phyloP scores from a whole-genome alignment of 2,329 filamentous ascomycete genomes.

The Incumbomyces lentus region DNA sequence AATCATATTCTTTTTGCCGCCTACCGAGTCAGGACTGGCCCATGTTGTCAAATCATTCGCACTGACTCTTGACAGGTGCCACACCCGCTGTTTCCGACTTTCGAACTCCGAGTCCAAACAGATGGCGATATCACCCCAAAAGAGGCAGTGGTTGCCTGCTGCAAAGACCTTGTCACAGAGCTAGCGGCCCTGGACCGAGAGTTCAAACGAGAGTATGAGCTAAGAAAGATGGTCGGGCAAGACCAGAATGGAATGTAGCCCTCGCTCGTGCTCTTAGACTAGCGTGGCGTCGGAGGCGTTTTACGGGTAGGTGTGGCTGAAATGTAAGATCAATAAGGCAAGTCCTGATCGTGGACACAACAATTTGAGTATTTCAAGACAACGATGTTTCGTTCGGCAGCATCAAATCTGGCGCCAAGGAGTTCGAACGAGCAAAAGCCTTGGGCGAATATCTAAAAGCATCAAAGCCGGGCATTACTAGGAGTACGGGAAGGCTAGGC shows the following conservation, averaged over 20 bases:
- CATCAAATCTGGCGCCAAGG: too few species aligned
- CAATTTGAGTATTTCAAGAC: too few species aligned
- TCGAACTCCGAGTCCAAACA: conserved; percentile 77
- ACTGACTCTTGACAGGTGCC: conserved; percentile 26
- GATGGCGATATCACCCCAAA: conserved; percentile 82
- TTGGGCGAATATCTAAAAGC: too few species aligned
- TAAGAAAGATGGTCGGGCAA: conserved; percentile 71
- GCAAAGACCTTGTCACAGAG: conserved; percentile 71
- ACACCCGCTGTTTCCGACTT: conserved; percentile 39
- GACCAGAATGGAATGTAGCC: conserved; percentile 36
- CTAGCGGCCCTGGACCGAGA: conserved; percentile 71
- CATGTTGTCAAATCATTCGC: conserved; percentile 2
- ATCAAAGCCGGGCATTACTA: too few species aligned
- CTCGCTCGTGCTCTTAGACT: neutral
- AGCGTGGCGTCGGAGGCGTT: conserved; percentile 4
- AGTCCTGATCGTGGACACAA: too few species aligned
- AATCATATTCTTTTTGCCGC: conserved; percentile 79
- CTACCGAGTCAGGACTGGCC: conserved; percentile 62
- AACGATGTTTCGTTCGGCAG: too few species aligned
- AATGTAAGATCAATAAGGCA: too few species aligned
- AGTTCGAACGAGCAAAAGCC: too few species aligned
- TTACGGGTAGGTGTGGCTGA: too few species aligned
- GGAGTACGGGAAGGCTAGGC: too few species aligned
- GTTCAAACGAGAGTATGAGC: conserved; percentile 85
- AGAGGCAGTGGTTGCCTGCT: conserved; percentile 71